Evolutionary conservation across 768 basidiomycete genomes (phyloP).

Genomic region (Jaapia argillacea): DNA sequence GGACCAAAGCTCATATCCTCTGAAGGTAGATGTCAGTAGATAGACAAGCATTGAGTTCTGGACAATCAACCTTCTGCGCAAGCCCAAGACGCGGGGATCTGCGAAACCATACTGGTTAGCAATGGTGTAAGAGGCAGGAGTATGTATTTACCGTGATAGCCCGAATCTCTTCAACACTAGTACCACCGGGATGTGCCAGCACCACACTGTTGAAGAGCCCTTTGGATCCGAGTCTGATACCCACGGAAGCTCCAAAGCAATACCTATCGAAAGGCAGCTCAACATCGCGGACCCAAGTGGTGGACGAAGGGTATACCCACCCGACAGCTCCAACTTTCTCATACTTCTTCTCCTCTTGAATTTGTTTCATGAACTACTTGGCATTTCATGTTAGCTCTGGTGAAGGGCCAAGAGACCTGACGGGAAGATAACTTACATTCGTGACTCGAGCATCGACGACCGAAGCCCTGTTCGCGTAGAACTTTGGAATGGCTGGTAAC

Average conservation of each 20-base stretch:
- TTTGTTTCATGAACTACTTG: background rate
- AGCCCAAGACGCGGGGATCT: background rate
- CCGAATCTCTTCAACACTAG: background rate
- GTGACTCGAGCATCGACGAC: constrained; percentile 17
- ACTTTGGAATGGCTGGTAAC: too few relatives aligned
- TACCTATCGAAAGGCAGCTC: constrained; percentile 11
- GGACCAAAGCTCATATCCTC: background rate
- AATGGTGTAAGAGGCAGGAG: background rate
- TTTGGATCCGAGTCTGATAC: background rate
- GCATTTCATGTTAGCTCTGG: background rate
- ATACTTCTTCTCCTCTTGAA: constrained; percentile 17
- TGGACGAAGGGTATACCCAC: background rate
- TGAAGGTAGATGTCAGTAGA: background rate
- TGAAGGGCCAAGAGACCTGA: background rate
- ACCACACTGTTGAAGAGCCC: background rate
- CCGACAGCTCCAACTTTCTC: constrained; percentile 5
- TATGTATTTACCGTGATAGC: background rate
- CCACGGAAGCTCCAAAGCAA: background rate
- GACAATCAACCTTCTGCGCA: background rate
- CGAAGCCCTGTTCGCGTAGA: constrained; percentile 16
- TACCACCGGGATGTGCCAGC: background rate
- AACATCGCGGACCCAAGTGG: background rate
- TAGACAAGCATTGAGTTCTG: background rate
- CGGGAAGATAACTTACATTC: constrained; percentile 10
- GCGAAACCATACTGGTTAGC: background rate